Conservation (phyloP, 208 protist species). For the Acanthamoeba pearcei region DNA sequence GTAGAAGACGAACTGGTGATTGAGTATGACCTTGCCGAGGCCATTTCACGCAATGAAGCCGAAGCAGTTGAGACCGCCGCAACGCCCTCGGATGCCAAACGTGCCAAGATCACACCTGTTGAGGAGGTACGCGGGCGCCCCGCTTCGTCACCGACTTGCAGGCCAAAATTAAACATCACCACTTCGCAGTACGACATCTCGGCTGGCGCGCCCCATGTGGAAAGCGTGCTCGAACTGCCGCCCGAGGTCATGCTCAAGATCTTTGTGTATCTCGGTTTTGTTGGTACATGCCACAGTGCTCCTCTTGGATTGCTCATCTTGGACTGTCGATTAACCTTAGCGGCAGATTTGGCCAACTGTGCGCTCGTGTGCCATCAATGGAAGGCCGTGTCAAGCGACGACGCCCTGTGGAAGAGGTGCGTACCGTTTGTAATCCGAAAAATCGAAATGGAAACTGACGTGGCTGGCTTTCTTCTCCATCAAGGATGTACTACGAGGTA, state of each 20-base stretch:
- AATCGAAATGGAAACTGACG: background rate
- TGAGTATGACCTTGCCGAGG: too few species aligned
- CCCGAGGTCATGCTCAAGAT: conserved; percentile 25
- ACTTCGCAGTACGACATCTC: too few species aligned
- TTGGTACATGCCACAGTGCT: background rate
- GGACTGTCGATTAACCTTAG: background rate
- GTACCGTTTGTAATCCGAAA: background rate
- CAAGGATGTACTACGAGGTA: background rate
- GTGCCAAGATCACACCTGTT: background rate
- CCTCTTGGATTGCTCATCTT: too few species aligned
- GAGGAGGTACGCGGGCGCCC: too few species aligned
- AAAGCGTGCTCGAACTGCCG: background rate
- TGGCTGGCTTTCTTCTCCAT: background rate
- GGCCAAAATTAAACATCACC: too few species aligned
- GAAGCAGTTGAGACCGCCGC: too few species aligned
- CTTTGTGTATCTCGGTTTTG: background rate
- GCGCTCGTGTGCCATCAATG: conserved; percentile 1
- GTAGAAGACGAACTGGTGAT: too few species aligned
- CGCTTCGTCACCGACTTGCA: too few species aligned
- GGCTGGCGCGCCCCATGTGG: background rate
- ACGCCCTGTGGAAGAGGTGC: background rate
- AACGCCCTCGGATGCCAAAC: background rate
- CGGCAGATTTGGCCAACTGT: background rate
- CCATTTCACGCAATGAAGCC: too few species aligned
- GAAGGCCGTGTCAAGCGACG: conserved; percentile 9